Percentiles rank a stretch among this genome's conserved stretches.
phyloP scores from a whole-genome alignment of 495 filamentous ascomycete genomes.

The Lineolata rhizophorae region DNA sequence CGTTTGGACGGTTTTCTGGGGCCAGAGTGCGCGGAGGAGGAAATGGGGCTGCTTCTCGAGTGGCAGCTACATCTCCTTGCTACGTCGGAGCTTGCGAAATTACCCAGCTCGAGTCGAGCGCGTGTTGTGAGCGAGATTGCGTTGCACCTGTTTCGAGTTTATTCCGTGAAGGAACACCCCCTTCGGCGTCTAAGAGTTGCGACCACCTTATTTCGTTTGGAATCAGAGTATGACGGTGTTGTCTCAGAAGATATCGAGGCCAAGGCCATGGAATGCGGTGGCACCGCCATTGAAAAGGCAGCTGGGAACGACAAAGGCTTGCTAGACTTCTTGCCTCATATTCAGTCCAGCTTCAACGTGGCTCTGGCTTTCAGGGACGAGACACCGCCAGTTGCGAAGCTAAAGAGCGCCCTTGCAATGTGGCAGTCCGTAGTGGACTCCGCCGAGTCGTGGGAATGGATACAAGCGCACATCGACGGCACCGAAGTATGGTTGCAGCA shows the following conservation, averaged over 20 bases:
- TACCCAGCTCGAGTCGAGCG: too few relatives aligned
- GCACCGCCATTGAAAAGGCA: too few relatives aligned
- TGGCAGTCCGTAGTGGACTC: conserved; percentile 31
- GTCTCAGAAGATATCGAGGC: too few relatives aligned
- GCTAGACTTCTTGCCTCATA: conserved; percentile 21
- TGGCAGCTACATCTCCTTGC: too few relatives aligned
- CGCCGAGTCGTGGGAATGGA: conserved; percentile 24
- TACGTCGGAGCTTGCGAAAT: too few relatives aligned
- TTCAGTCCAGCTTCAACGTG: conserved; percentile 32
- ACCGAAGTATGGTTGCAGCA: conserved; percentile 34
- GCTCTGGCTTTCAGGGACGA: conserved; percentile 30
- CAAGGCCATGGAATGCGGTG: too few relatives aligned
- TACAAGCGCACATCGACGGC: conserved; percentile 40
- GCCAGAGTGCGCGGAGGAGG: too few relatives aligned
- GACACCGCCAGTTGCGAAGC: conserved; percentile 21
- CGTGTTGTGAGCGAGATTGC: too few relatives aligned
- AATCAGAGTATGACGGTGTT: too few relatives aligned
- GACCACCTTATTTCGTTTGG: conserved; percentile 3
- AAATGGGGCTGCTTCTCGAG: conserved; percentile 30
- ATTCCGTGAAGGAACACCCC: conserved; percentile 10
- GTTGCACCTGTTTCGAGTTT: conserved; percentile 14
- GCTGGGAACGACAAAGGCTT: too few relatives aligned
- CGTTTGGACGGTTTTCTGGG: too few relatives aligned
- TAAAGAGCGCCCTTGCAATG: conserved; percentile 24
- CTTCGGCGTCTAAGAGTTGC: conserved; percentile 13